Evolutionary conservation across 768 basidiomycete genomes (phyloP), one percentile per base, ranked within the genome.

Genomic region (Pulveroboletus frians): DNA sequence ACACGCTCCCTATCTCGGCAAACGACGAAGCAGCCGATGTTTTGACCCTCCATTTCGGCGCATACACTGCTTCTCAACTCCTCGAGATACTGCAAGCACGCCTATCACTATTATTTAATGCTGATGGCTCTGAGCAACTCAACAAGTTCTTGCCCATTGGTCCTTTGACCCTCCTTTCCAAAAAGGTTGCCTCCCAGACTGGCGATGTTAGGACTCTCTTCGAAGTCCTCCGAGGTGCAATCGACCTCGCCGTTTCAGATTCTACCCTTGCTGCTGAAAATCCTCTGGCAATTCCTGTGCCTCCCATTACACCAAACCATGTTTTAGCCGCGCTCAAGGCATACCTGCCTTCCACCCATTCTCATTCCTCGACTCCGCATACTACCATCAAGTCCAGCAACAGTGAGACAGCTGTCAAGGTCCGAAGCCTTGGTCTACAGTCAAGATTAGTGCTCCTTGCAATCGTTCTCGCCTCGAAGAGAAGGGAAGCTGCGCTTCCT

Each of bases 141-240:
- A 75, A 74, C 63, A 79, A 75, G 44, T 76, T 92, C 57, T 67
- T 93, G 29, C 83, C 85, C 3, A 48, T 70, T 6, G 73, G 85
- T 1, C 76, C 88, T 3, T 65, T 92, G 31, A 81, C 76, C 32
- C 72, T 92, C 13, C 75, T 90, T 26, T 79, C 85, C 9, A 89
- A 88, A 71, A 91, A 90, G 61, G 71, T 92, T 17, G 89, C 91
- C 4, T 76, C 85, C 2, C 73, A 83, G 49, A 90, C 91, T 0
- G 91, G 91, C 14, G 91, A 94, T 58, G 87, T 92, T 9, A 75
- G 91, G 35, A 80, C 78, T 21, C 70, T 91, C 2, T 85, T 94
- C 47, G 88, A 89, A 62, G 85, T 92, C 11, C 73, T 90, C 9
- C 79, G 89, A 27, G 79, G 83, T 10, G 86, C 90, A 8, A 87